These are phyloP conservation scores for Geosmithia putterillii DNA, from an alignment of 2,329 filamentous ascomycete genomes.

Conservation along the genomic window DNA sequence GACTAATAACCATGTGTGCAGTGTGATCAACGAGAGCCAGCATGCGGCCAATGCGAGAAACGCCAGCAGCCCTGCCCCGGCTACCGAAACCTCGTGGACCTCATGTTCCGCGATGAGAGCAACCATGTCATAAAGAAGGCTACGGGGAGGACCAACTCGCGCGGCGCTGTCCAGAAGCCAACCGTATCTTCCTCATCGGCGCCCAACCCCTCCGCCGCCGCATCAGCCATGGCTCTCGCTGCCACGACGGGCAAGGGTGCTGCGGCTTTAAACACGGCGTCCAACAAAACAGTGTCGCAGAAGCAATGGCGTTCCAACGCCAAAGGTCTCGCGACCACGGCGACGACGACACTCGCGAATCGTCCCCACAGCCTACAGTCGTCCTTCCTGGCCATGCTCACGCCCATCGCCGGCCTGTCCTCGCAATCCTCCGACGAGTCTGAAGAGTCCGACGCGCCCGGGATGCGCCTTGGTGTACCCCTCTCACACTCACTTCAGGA, in stretches of 20 bases:
- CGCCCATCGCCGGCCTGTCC: slow-evolving; percentile 7
- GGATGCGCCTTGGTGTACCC: slow-evolving; percentile 5
- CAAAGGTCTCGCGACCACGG: background rate
- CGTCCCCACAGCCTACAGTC: background rate
- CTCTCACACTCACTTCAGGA: slow-evolving; percentile 22
- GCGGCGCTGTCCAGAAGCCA: slow-evolving; percentile 10
- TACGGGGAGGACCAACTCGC: slow-evolving; percentile 13
- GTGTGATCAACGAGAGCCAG: slow-evolving; percentile 40
- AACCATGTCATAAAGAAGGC: slow-evolving; percentile 42
- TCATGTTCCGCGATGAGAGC: slow-evolving; percentile 47
- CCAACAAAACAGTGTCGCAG: background rate
- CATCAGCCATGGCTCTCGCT: background rate
- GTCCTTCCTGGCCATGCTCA: slow-evolving; percentile 12
- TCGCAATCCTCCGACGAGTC: slow-evolving; percentile 9
- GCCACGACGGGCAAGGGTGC: background rate
- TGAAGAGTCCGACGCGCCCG: slow-evolving; percentile 2
- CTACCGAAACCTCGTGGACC: slow-evolving; percentile 40
- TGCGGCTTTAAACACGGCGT: background rate
- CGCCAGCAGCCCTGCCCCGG: slow-evolving; percentile 39
- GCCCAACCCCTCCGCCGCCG: background rate
- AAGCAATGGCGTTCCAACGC: background rate
- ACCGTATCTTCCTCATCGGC: slow-evolving; percentile 1
- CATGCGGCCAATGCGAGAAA: slow-evolving; percentile 43
- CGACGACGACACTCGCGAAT: background rate
- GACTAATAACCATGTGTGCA: slow-evolving; percentile 9